phyloP scores from a whole-genome alignment of 495 filamentous ascomycete species.

The Penicillium cosmopolitanum region DNA sequence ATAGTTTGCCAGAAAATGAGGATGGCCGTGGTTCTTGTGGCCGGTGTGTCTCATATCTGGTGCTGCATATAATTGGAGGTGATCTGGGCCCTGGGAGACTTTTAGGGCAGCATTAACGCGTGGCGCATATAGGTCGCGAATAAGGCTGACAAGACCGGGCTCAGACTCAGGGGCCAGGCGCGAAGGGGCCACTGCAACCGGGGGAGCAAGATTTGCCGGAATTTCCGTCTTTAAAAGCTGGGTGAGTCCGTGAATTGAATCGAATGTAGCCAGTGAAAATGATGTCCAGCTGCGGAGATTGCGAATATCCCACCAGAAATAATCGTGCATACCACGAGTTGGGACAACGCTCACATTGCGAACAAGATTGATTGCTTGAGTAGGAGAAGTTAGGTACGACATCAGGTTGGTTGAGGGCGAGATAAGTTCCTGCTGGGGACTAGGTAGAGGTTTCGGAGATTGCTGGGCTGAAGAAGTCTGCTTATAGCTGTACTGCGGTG shows the following conservation, averaged over 20 bases:
- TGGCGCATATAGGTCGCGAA: conserved; percentile 70
- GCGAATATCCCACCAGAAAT: conserved; percentile 95
- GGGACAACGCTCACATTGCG: conserved; percentile 74
- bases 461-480: conserved; percentile 45
- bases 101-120: conserved; percentile 79
- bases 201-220: conserved; percentile 63
- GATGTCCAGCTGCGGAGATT: conserved; percentile 80
- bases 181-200: conserved; percentile 51
- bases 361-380: conserved; percentile 80
- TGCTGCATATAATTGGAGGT: conserved; percentile 59
- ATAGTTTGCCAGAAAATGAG: conserved; percentile 71
- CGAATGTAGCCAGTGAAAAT: conserved; percentile 74
- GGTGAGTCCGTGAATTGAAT: conserved; percentile 70
- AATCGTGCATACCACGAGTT: conserved; percentile 69
- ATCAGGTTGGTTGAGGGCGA: conserved; percentile 68
- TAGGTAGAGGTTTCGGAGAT: conserved; percentile 53
- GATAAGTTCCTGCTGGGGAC: conserved; percentile 36
- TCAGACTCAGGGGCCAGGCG: conserved; percentile 74
- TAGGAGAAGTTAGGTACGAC: conserved; percentile 75
- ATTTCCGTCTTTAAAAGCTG: conserved; percentile 75
- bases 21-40: conserved; percentile 56
- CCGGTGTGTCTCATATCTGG: conserved; percentile 56
- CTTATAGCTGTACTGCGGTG: conserved; percentile 48
- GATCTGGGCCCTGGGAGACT: conserved; percentile 64
- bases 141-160: conserved; percentile 67